A percentile compares a stretch with the other conserved stretches of the same genome.
These are phyloP conservation scores for Eimeria tenella DNA, from an alignment of 169 alveolate species.

Conservation along the genomic window DNA sequence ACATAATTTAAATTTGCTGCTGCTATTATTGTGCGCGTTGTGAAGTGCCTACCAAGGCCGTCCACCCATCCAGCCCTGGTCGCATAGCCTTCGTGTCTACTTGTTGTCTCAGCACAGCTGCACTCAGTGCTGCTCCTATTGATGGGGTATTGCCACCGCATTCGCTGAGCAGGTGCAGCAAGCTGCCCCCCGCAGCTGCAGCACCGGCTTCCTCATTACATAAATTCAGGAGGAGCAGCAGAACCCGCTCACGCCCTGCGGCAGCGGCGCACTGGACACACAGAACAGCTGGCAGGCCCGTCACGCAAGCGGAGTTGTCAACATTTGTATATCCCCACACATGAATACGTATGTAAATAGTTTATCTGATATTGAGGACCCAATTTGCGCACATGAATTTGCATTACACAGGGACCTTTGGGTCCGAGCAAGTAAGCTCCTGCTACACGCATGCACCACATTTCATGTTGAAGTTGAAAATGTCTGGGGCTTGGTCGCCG, in stretches of 20 bases:
- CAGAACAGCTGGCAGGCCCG: conserved; percentile 19
- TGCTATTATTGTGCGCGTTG: neutral
- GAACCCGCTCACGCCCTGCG: conserved; percentile 43
- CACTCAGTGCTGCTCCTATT: conserved; percentile 40
- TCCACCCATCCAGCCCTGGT: conserved; percentile 54
- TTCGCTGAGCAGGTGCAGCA: conserved; percentile 45
- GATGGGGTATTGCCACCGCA: conserved; percentile 18
- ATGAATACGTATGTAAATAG: no score
- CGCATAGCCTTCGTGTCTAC: conserved; percentile 28
- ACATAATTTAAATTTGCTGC: neutral
- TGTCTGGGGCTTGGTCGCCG: no score
- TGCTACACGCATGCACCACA: no score
- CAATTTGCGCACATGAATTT: no score
- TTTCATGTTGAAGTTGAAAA: no score
- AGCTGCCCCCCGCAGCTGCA: conserved; percentile 54
- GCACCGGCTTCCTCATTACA: conserved; percentile 40
- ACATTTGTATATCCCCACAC: no score
- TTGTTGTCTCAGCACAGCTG: conserved; percentile 59
- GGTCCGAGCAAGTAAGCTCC: no score
- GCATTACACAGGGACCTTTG: no score
- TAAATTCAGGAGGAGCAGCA: conserved; percentile 46
- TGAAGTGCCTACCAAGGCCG: conserved; percentile 30
- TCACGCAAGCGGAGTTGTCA: neutral
- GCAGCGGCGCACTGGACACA: conserved; percentile 66
- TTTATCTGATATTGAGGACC: no score